phyloP scores from a whole-genome alignment of 768 basidiomycete genomes.

The Tylopilus sp. region DNA sequence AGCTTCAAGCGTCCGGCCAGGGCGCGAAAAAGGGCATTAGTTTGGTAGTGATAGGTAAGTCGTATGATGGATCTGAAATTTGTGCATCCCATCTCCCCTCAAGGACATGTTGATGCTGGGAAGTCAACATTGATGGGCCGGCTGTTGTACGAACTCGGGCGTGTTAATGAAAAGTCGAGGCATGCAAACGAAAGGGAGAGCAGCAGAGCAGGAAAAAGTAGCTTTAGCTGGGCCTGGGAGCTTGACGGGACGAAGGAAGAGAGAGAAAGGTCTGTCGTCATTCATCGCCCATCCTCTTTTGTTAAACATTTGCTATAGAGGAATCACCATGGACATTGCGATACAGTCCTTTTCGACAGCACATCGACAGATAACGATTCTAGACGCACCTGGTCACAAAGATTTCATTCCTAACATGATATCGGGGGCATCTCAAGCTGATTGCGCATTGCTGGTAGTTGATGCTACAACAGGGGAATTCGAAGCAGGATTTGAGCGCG shows the following conservation, averaged over 20 bases:
- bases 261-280: slow-evolving; percentile 68
- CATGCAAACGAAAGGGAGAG: slow-evolving; percentile 87
- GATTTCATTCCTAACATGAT: slow-evolving; percentile 99
- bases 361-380: slow-evolving; percentile 79
- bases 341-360: slow-evolving; percentile 72
- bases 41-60: slow-evolving; percentile 86
- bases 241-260: slow-evolving; percentile 93
- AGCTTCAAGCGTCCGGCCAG: slow-evolving; percentile 44
- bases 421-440: slow-evolving; percentile 95
- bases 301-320: slow-evolving; percentile 46
- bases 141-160: slow-evolving; percentile 87
- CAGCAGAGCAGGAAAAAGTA: slow-evolving; percentile 85
- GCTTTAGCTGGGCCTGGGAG: slow-evolving; percentile 98
- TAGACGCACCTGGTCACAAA: slow-evolving; percentile 96
- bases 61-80: not conserved
- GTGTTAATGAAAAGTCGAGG: slow-evolving; percentile 80
- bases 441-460: slow-evolving; percentile 90
- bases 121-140: slow-evolving; percentile 98
- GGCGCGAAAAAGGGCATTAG: slow-evolving; percentile 69
- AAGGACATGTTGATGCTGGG: slow-evolving; percentile 98
- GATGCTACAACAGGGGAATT: slow-evolving; percentile 91
- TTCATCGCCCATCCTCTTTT: not conserved
- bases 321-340: slow-evolving; percentile 98
- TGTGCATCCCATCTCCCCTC: slow-evolving; percentile 8
- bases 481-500: slow-evolving; percentile 90